A percentile compares a stretch with the other conserved stretches of the same genome.
Evolutionary conservation across 176 grass and related monocot genomes (phyloP).

Genomic region (Cenchrus fungigraminus): DNA sequence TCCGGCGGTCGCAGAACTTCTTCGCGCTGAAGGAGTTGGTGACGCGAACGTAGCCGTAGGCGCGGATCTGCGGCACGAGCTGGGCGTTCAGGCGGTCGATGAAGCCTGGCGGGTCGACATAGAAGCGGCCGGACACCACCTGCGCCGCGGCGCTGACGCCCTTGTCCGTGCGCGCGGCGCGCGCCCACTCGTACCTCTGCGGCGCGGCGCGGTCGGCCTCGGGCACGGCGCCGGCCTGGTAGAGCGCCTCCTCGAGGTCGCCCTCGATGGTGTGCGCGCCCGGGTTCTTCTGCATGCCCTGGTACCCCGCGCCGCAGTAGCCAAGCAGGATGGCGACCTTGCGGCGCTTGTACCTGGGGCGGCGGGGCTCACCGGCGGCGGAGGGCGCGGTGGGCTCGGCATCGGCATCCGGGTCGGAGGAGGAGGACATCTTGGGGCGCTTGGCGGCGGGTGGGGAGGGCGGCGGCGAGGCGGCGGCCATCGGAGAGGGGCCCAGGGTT

Average conservation of each 20-base stretch:
- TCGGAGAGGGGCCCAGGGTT: conserved; percentile 32
- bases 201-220: conserved; percentile 64
- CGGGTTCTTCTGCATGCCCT: conserved; percentile 99
- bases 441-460: conserved; percentile 64
- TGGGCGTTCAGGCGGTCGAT: conserved; percentile 72
- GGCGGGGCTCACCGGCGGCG: conserved; percentile 52
- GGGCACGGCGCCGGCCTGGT: conserved; percentile 70
- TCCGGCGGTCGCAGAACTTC: conserved; percentile 88
- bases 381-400: conserved; percentile 26
- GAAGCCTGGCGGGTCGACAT: conserved; percentile 75
- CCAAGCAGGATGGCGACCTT: conserved; percentile 90
- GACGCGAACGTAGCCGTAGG: conserved; percentile 80
- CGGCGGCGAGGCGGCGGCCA: conserved; percentile 63
- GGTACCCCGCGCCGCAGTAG: conserved; percentile 91
- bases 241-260: conserved; percentile 94
- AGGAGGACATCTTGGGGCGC: conserved; percentile 76
- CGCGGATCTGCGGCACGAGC: conserved; percentile 73
- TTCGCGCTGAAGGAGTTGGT: conserved; percentile 89
- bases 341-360: conserved; percentile 79
- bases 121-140: conserved; percentile 92
- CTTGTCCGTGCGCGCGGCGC: conserved; percentile 91
- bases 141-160: conserved; percentile 88
- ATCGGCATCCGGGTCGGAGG: conserved; percentile 52
- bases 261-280: conserved; percentile 94
- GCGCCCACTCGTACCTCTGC: conserved; percentile 80